Base-by-base conservation (phyloP, 352 stramenopile species). In the Albugo laibachii region DNA sequence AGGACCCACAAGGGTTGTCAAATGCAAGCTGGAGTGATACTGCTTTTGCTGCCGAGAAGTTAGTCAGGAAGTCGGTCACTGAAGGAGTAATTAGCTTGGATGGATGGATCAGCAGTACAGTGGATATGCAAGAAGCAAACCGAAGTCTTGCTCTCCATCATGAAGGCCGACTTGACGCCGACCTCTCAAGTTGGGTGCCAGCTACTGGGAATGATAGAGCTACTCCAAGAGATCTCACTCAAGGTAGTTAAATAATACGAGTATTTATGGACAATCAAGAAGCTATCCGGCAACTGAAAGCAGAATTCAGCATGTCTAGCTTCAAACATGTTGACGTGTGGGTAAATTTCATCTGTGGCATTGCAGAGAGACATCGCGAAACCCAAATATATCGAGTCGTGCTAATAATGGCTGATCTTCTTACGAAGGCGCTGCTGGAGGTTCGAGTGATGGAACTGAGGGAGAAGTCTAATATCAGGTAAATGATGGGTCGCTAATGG, bases 241-340 rank as follows among this genome's bases (percentile, higher is more conserved):
- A 8, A 8, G 0, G 37, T 50, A 21, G 36, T n/a, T 18, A 3
- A 19, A 16, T 43, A 13, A 42, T 49, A 18, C 6, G 20, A 6
- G 45, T 60, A 13, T 40, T 49, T 10, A 40, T 55, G 0, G 47
- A 61, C 35, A 54, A 52, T 1, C 41, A 61, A 10, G 45, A 45
- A 3, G 50, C 49, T 0, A 54, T 58, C 0, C 40, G 19, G 8
- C 55, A 61, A 27, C 13, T 61, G 8, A 14, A 16, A 2, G 49
- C 36, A 13, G 55, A 61, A 15, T 40, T 1, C 4, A 61, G 27
- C 18, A 45, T 42, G 0, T 31, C 13, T 0, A 51, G 41, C 13
- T 13, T 46, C 0, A 61, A 58, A 36, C 49, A 54, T 41, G 20
- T 57, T 14, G 51, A 58, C 24, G 34, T 52, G 2, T 36, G 41